Evolutionary conservation across 2,329 filamentous ascomycete species (phyloP).

Genomic region (Claviceps arundinis): DNA sequence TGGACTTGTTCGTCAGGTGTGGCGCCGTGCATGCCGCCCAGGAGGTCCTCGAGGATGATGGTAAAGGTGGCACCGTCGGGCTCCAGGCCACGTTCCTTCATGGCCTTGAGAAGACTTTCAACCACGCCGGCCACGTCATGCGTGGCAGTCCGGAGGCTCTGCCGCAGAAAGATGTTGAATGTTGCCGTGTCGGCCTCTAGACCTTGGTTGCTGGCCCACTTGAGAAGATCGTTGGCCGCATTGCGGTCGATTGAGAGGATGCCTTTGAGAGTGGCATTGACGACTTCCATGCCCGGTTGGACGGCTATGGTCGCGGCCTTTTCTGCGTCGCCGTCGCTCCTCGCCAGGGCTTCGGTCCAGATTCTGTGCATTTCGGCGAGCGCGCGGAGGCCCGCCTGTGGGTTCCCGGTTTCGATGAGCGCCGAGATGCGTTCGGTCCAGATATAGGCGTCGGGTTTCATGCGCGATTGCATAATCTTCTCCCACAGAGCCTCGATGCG

Average conservation of each 20-base stretch:
- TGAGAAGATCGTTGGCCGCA: conserved; percentile 40
- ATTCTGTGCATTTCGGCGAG: conserved; percentile 51
- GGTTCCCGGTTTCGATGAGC: conserved; percentile 42
- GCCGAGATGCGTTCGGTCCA: conserved; percentile 62
- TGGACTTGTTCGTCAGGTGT: conserved; percentile 35
- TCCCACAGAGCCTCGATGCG: conserved; percentile 55
- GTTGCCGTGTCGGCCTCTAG: conserved; percentile 44
- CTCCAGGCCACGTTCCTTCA: conserved; percentile 40
- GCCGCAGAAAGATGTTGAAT: conserved; percentile 57
- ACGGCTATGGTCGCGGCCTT: conserved; percentile 26
- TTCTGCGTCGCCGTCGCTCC: conserved; percentile 10
- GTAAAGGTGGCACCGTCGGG: conserved; percentile 61
- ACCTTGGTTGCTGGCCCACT: conserved; percentile 43
- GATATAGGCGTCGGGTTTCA: conserved; percentile 47
- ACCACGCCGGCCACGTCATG: conserved; percentile 35
- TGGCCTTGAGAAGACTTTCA: conserved; percentile 39
- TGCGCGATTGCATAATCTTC: conserved; percentile 42
- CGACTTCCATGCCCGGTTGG: conserved; percentile 46
- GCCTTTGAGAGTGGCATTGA: conserved; percentile 59
- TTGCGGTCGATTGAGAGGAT: conserved; percentile 39
- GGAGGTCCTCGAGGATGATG: conserved; percentile 51
- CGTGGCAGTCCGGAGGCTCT: conserved; percentile 36
- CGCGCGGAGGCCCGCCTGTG: conserved; percentile 45
- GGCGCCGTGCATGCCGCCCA: conserved; percentile 26
- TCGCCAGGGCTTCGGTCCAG: conserved; percentile 35